Conservation (phyloP, 2,329 filamentous ascomycete species). For the Neofusicoccum kwambonambiense region DNA sequence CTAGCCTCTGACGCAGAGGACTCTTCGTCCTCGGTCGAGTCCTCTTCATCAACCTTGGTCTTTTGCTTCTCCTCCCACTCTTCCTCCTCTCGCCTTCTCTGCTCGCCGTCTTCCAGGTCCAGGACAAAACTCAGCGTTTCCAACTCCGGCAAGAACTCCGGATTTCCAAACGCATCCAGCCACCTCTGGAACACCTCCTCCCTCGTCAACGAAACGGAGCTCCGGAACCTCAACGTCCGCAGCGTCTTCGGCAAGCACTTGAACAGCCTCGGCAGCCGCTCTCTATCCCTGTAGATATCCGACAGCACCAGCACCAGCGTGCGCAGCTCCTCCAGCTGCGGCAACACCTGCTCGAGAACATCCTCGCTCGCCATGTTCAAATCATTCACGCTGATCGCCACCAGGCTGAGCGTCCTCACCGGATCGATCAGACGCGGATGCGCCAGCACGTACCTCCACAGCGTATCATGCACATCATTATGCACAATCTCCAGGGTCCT, state of each 20-base stretch:
- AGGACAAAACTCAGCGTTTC: neutral
- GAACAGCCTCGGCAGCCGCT: neutral
- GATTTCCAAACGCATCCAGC: neutral
- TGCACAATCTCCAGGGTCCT: neutral
- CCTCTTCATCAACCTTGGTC: too few relatives aligned
- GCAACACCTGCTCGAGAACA: neutral
- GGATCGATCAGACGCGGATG: neutral
- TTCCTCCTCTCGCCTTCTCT: neutral
- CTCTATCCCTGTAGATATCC: neutral
- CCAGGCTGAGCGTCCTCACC: neutral
- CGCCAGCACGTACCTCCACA: neutral
- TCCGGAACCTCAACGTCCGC: neutral
- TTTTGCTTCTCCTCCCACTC: neutral
- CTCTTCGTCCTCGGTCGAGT: neutral
- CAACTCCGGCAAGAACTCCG: neutral
- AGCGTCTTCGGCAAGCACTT: neutral
- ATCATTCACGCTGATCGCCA: neutral
- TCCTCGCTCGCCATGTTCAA: neutral
- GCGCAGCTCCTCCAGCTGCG: neutral
- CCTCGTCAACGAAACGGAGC: neutral
- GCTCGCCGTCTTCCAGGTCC: neutral
- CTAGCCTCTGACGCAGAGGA: neutral
- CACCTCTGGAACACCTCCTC: neutral
- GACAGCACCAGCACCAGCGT: neutral
- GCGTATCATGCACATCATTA: neutral